Percentiles rank a stretch among this genome's conserved stretches.
phyloP scores from a whole-genome alignment of 2,329 filamentous ascomycete species.

The Lasiodiplodia hormozganensis region DNA sequence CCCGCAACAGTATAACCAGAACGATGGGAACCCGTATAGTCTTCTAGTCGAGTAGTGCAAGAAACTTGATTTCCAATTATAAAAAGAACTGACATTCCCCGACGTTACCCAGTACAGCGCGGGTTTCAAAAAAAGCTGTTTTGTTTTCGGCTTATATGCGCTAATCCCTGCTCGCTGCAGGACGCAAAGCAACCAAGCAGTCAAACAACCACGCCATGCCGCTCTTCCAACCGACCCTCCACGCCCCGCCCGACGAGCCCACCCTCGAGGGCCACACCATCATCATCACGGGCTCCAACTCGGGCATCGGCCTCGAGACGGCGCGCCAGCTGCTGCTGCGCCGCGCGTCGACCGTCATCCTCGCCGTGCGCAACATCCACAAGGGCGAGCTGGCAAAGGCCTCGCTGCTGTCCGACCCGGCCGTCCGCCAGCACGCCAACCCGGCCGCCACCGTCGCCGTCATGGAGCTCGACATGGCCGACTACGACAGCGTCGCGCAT shows the following conservation, averaged over 20 bases:
- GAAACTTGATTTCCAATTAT: neutral
- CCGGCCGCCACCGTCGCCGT: neutral
- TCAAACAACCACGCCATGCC: neutral
- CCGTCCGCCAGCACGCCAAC: neutral
- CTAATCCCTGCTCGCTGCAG: neutral
- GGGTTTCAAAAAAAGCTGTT: no score
- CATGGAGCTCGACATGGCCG: slow-evolving; percentile 2
- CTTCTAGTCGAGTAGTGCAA: neutral
- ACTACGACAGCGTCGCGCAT: neutral
- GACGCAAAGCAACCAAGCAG: no score
- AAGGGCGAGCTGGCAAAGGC: slow-evolving; percentile 1
- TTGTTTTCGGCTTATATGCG: no score
- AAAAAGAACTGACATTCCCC: neutral
- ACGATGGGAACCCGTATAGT: neutral
- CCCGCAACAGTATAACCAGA: neutral
- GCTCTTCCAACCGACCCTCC: slow-evolving; percentile 17
- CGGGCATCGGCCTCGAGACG: slow-evolving; percentile 33
- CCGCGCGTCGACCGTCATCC: slow-evolving; percentile 3
- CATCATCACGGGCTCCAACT: slow-evolving; percentile 33
- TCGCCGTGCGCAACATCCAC: slow-evolving; percentile 9
- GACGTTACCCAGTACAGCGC: neutral
- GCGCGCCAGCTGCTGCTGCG: slow-evolving; percentile 7
- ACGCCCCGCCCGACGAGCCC: neutral
- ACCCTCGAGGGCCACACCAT: slow-evolving; percentile 25
- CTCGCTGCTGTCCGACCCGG: slow-evolving; percentile 9